A percentile compares a stretch with the other conserved stretches of the same genome.
Conservation (phyloP, 2,329 filamentous ascomycete genomes). For the Phialocephala sp. region DNA sequence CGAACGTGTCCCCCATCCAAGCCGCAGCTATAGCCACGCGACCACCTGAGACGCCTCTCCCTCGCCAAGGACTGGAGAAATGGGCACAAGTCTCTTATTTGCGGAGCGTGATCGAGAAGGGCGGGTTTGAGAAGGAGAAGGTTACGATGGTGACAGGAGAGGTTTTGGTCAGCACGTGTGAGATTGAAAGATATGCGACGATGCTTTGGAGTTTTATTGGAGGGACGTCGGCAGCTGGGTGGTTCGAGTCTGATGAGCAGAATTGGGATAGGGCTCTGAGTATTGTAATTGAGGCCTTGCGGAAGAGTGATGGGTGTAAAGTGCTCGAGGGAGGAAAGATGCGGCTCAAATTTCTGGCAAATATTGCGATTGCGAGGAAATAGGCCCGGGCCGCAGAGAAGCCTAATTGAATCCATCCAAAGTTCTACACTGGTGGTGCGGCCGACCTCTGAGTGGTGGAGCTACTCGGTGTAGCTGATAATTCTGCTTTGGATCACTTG, state of each 20-base stretch:
- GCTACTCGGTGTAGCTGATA: neutral
- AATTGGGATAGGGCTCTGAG: neutral
- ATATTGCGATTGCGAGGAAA: neutral
- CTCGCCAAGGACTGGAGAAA: neutral
- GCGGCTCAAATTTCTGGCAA: neutral
- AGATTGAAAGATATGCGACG: neutral
- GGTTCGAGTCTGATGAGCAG: neutral
- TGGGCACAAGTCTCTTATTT: neutral
- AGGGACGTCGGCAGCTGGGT: neutral
- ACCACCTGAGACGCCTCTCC: neutral
- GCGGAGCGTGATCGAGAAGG: neutral
- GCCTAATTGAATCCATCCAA: neutral
- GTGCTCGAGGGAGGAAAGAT: neutral
- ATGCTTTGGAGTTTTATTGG: neutral
- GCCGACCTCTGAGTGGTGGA: neutral
- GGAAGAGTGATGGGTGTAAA: neutral
- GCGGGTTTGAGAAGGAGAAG: neutral
- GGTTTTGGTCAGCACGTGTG: neutral
- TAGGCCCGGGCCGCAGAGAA: neutral
- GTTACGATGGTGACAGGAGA: neutral
- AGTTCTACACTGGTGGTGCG: neutral
- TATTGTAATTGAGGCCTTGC: neutral
- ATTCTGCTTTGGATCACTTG: neutral
- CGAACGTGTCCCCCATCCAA: constrained; percentile 11
- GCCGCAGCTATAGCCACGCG: neutral